phyloP scores from a whole-genome alignment of 1,139 yeast species.

The Pichia sp. region DNA sequence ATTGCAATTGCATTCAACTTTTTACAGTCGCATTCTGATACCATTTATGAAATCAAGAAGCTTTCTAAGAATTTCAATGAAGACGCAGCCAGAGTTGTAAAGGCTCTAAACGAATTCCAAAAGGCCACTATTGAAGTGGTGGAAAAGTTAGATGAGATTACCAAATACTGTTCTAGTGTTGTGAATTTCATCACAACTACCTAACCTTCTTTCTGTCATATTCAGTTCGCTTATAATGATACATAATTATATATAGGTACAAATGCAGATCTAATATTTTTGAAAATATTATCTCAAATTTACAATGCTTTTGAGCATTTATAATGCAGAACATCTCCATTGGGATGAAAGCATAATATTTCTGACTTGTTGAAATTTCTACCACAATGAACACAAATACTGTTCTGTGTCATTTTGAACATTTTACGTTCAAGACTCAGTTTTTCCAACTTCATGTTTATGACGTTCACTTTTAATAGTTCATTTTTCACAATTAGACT shows the following conservation, averaged over 20 bases:
- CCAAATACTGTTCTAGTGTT: conserved; percentile 83
- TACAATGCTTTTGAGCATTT: conserved; percentile 44
- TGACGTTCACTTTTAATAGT: conserved; percentile 35
- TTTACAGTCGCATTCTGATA: conserved; percentile 78
- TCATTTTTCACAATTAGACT: conserved; percentile 32
- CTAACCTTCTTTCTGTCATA: conserved; percentile 18
- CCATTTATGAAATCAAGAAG: conserved; percentile 47
- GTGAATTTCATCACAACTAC: conserved; percentile 53
- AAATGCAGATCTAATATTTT: background rate
- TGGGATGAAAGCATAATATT: conserved; percentile 51
- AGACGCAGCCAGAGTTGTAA: conserved; percentile 32
- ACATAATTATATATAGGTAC: background rate
- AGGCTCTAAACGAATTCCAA: conserved; percentile 33
- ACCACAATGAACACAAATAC: conserved; percentile 56
- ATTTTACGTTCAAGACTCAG: conserved; percentile 37
- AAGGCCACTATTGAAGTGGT: conserved; percentile 43
- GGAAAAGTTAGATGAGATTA: conserved; percentile 58
- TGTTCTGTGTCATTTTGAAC: conserved; percentile 38
- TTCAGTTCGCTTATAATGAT: background rate
- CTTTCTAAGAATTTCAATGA: conserved; percentile 19
- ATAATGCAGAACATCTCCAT: conserved; percentile 59
- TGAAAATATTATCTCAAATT: background rate
- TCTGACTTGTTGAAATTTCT: conserved; percentile 55
- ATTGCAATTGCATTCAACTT: conserved; percentile 79
- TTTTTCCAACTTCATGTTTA: conserved; percentile 25